Conservation (phyloP, 208 protist genomes). For the Acanthamoeba royreba region DNA sequence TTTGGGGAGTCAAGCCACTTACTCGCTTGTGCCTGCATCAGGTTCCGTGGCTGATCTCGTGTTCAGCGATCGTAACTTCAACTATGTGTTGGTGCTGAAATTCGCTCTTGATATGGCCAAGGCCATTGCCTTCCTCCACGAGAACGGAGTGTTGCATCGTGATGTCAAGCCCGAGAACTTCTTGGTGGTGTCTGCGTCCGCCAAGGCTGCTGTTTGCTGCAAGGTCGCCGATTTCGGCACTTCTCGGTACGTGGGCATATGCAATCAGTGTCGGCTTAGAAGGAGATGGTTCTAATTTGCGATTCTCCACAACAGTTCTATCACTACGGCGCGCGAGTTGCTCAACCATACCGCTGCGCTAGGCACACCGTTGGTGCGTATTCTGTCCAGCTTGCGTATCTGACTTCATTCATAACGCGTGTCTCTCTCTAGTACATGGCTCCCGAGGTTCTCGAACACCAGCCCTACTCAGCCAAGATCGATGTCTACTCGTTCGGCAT, state of each 20-base stretch:
- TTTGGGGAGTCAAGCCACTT: neutral
- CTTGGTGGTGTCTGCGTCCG: neutral
- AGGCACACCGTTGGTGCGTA: neutral
- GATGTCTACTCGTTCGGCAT: slow-evolving; percentile 35
- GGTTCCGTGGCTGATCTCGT: slow-evolving; percentile 21
- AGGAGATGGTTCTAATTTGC: neutral
- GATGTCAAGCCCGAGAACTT: slow-evolving; percentile 39
- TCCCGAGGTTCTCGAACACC: slow-evolving; percentile 4
- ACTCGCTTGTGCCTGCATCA: neutral
- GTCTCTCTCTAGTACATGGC: no score
- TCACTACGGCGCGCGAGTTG: neutral
- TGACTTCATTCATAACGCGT: no score
- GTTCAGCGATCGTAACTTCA: slow-evolving; percentile 3
- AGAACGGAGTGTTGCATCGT: slow-evolving; percentile 13
- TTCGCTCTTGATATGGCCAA: slow-evolving; percentile 42
- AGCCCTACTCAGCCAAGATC: slow-evolving; percentile 33
- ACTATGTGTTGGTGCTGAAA: slow-evolving; percentile 23
- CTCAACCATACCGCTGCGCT: slow-evolving; percentile 1
- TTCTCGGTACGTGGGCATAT: neutral
- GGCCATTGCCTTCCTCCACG: neutral
- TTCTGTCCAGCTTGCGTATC: no score
- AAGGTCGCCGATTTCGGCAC: slow-evolving; percentile 39
- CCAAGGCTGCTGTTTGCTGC: neutral
- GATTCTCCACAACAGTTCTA: neutral
- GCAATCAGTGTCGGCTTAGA: neutral